Evolutionary conservation across 805 yeast species (phyloP).

Genomic region (Kregervanrija fluxuum): DNA sequence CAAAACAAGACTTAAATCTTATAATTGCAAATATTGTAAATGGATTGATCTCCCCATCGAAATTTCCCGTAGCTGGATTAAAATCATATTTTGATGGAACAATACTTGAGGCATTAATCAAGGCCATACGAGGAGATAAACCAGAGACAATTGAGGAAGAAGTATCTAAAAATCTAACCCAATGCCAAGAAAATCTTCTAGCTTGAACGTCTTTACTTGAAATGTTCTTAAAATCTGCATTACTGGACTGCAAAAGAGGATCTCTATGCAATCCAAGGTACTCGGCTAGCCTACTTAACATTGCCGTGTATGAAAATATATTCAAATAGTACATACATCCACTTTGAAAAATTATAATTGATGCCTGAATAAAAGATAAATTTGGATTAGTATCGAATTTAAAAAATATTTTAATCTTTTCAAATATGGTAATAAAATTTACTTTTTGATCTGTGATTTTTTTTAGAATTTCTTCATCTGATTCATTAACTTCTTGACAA

Average conservation of each 20-base stretch:
- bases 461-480: not conserved
- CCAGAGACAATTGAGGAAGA: constrained; percentile 11
- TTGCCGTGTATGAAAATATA: constrained; percentile 9
- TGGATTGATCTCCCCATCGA: constrained; percentile 12
- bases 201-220: constrained; percentile 7
- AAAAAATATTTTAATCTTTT: constrained; percentile 8
- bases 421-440: constrained; percentile 4
- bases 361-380: constrained; percentile 8
- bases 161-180: constrained; percentile 11
- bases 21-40: constrained; percentile 9
- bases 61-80: constrained; percentile 6
- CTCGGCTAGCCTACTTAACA: constrained; percentile 10
- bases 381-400: constrained; percentile 7
- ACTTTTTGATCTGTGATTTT: constrained; percentile 2
- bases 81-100: constrained; percentile 11
- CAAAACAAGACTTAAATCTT: constrained; percentile 12
- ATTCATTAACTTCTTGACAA: constrained; percentile 6
- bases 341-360: constrained; percentile 8
- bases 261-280: constrained; percentile 13
- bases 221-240: constrained; percentile 5
- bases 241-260: constrained; percentile 6
- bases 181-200: constrained; percentile 11
- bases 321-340: constrained; percentile 9
- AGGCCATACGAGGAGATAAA: constrained; percentile 14
- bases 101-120: constrained; percentile 10